Base-by-base conservation (phyloP, 768 basidiomycete genomes). In the Tulasnella sp. region DNA sequence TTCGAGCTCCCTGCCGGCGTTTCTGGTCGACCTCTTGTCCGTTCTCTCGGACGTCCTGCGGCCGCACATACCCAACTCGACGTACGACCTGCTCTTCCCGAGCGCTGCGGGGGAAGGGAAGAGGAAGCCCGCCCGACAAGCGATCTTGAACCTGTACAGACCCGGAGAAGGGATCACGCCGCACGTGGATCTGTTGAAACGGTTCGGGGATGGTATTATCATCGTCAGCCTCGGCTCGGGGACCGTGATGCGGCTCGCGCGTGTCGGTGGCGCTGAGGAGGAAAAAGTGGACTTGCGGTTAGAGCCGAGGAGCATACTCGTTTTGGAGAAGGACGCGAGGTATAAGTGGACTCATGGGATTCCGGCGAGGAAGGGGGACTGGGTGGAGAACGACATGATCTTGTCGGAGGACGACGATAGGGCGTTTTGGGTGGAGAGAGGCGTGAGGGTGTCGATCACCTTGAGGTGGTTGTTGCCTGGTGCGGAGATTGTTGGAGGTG, bases 311-410 rank as follows among this genome's bases (percentile, higher is more conserved):
- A 91, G 89, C 73, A 81, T 96, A 26, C 82, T 95, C 72, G 87
- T 94, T 63, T 82, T 98, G 74, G 87, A 88, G 4, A 88, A 87
- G 39, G 89, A 90, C 39, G 92, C 95, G 16, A 86, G 95, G 42
- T 97, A 92, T 79, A 79, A 81, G 2, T 98, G 94, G 92, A 87
- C 87, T 9, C 95, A 98, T 79, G 95, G 91, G 5, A 98, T 98
- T 72, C 85, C 87, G 37, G 84, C 84, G 69, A 81, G 85, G 68
- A 80, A 76, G 41, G 82, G 83, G 42, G 94, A 95, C 78, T 80
- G 83, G 70, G 89, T 95, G 19, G 62, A 69, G 19, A 80, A 83
- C 77, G 76, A 72, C 36, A 78, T 37, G 11, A 67, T 29, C 5
- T 35, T 65, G 19, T 64, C 44, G 17, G 64, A 41, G 40, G 70